These are phyloP conservation scores for Erucastrum elatum DNA, from an alignment of 345 rosid genomes.

Conservation along the genomic window DNA sequence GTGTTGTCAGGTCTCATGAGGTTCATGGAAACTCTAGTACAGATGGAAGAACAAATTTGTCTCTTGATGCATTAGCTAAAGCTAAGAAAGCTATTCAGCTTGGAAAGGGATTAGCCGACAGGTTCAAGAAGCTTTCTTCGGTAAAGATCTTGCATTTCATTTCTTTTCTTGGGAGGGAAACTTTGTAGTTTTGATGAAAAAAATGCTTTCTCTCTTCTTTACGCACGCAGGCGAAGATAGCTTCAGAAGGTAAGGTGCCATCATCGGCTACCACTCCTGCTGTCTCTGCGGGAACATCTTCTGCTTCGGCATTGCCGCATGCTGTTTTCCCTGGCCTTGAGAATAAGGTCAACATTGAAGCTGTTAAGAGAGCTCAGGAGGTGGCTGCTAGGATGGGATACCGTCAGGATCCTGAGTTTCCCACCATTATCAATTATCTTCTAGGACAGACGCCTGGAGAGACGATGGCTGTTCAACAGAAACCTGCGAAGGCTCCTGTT, in stretches of 20 bases:
- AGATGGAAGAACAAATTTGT: constrained; percentile 76
- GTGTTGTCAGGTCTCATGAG: constrained; percentile 98
- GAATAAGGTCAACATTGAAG: constrained; percentile 60
- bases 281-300: constrained; percentile 36
- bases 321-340: constrained; percentile 47
- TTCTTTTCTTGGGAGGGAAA: background rate
- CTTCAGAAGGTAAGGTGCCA: constrained; percentile 45
- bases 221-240: constrained; percentile 59
- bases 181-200: background rate
- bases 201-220: constrained; percentile 25
- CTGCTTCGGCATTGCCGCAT: constrained; percentile 43
- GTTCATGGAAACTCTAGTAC: constrained; percentile 99
- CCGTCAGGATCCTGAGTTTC: constrained; percentile 75
- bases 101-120: constrained; percentile 69
- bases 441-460: constrained; percentile 72
- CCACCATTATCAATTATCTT: constrained; percentile 66
- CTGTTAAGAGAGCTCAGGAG: constrained; percentile 89
- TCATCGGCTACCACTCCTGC: constrained; percentile 33
- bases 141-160: constrained; percentile 45
- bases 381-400: constrained; percentile 86
- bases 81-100: constrained; percentile 80
- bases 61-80: constrained; percentile 87
- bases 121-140: constrained; percentile 61
- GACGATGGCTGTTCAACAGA: constrained; percentile 52
- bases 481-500: constrained; percentile 84